A percentile compares a stretch with the other conserved stretches of the same genome.
Evolutionary conservation across 2,329 filamentous ascomycete genomes (phyloP).

Genomic region (Ceratocystis variospora): DNA sequence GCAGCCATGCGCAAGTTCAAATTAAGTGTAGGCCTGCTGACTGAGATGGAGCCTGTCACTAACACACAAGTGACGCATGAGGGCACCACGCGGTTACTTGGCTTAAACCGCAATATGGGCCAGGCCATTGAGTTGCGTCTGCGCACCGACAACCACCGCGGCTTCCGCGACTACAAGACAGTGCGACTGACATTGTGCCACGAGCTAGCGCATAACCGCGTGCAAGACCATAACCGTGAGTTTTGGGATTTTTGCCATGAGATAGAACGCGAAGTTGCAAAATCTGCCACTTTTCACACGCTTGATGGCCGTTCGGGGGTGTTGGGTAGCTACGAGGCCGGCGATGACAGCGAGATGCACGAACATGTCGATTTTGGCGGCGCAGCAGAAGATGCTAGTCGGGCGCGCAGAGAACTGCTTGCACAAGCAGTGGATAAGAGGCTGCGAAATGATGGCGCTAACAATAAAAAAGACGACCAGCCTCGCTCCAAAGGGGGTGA

Average conservation of each 20-base stretch:
- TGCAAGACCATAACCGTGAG: constrained; percentile 64
- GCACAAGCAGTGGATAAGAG: constrained; percentile 61
- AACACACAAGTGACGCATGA: constrained; percentile 63
- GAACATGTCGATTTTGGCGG: constrained; percentile 67
- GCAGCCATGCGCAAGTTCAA: constrained; percentile 70
- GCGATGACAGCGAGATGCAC: constrained; percentile 40
- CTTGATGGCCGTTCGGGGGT: constrained; percentile 42
- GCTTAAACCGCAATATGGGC: constrained; percentile 74
- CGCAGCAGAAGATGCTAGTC: constrained; percentile 32
- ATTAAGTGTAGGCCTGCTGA: constrained; percentile 73
- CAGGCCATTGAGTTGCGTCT: constrained; percentile 83
- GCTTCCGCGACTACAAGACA: constrained; percentile 82
- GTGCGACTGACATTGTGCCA: constrained; percentile 89
- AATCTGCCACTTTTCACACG: constrained; percentile 41
- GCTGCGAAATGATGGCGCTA: constrained; percentile 8
- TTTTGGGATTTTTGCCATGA: constrained; percentile 84
- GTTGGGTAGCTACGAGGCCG: constrained; percentile 35
- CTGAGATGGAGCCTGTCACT: constrained; percentile 84
- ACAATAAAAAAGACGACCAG: not conserved
- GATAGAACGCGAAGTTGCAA: constrained; percentile 68
- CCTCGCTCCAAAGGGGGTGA: not conserved
- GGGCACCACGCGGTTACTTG: constrained; percentile 57
- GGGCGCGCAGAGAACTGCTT: constrained; percentile 60
- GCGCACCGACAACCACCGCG: constrained; percentile 86
- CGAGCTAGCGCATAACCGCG: constrained; percentile 86